Base-by-base conservation (phyloP, 2,329 filamentous ascomycete species). In the Fusarium staphyleae region DNA sequence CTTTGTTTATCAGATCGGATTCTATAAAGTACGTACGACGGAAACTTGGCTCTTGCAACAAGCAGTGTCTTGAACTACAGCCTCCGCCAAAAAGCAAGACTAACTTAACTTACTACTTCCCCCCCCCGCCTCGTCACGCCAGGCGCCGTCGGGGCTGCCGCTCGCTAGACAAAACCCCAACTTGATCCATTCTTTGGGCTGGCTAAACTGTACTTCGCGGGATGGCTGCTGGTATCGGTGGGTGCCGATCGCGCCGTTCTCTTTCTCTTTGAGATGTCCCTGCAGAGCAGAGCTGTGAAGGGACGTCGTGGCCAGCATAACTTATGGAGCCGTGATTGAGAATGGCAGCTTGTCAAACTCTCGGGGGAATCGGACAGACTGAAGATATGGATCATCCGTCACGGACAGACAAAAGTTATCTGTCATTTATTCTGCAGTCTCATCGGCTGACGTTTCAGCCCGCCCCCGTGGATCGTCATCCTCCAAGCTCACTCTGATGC, bases 381-480 rank as follows among this genome's bases (percentile, higher is more conserved):
- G n/a, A n/a, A n/a, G n/a, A n/a, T n/a, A n/a, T n/a, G n/a, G n/a
- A 6, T 28, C 11, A 30, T 30, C 28, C 28, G n/a, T 30, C 11
- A 30, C 11, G 24, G n/a, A 28, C 24, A 28, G 11, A 11, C 24
- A 28, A 6, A 11, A 28, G 24, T 11, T 29, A n/a, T 30, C 3
- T 30, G 11, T 3, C 13, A 4, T 30, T 30, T n/a, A 3, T 33
- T 30, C 26, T 37, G 50, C n/a, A 13, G 9, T 6, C 10, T 14
- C 26, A 44, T 53, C 45, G 56, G 59, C 65, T 67, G 52, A 66
- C 36, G 52, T 65, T 66, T 67, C 65, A 67, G 65, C 60, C 61
- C 43, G 55, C 44, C 36, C 16, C 36, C 50, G 50, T 28, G 52
- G 45, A 62, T 59, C 54, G 28, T 52, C 58, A 36, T 37, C 18